phyloP scores from a whole-genome alignment of 2,329 filamentous ascomycete species.

The Clonostachys rhizophaga region DNA sequence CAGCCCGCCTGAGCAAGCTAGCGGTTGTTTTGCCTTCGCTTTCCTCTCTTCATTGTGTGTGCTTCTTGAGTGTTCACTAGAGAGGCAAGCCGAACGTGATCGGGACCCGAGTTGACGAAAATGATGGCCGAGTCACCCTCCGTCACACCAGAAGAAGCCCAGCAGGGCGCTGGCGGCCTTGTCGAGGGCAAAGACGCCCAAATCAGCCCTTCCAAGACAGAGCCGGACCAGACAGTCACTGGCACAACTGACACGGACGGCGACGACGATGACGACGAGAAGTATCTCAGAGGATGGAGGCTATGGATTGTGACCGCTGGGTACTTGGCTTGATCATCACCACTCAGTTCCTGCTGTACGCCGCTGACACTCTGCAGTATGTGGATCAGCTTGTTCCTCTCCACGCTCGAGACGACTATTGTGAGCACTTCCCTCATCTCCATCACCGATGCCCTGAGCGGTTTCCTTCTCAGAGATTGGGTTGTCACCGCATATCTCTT shows the following conservation, averaged over 20 bases:
- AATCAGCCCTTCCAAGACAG: no score
- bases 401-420: conserved; percentile 42
- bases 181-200: no score
- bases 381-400: conserved; percentile 28
- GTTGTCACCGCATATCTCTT: conserved; percentile 42
- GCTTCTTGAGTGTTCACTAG: no score
- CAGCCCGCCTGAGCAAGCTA: no score
- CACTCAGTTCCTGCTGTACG: neutral
- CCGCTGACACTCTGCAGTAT: conserved; percentile 1
- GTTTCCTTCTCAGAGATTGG: conserved; percentile 32
- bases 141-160: no score
- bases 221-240: no score
- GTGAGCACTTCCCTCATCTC: conserved; percentile 44
- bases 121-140: no score
- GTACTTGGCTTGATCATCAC: neutral
- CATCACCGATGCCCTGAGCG: conserved; percentile 30
- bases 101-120: no score
- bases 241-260: neutral
- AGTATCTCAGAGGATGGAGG: neutral
- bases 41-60: no score
- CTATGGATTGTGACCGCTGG: neutral
- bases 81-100: no score
- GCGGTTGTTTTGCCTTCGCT: no score
- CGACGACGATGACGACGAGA: neutral
- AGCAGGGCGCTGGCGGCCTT: no score